phyloP scores from a whole-genome alignment of 768 basidiomycete species.

The Dioszegia aurantiaca region DNA sequence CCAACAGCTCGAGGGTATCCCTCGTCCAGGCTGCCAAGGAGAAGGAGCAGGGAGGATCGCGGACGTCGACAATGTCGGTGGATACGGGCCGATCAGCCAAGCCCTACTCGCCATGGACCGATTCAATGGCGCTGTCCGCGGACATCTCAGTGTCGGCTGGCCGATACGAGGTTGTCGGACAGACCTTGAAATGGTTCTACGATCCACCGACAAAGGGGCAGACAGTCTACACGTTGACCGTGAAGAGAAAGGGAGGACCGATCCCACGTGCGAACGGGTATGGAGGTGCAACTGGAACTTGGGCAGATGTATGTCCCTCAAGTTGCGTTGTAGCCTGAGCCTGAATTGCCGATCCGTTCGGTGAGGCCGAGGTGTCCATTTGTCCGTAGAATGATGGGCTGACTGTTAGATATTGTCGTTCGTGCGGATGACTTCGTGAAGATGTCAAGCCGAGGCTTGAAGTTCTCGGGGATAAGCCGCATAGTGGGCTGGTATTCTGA shows the following conservation, averaged over 20 bases:
- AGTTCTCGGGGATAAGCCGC: too few relatives aligned
- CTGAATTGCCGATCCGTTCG: background rate
- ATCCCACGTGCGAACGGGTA: slow-evolving; percentile 44
- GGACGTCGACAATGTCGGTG: background rate
- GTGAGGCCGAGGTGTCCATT: too few relatives aligned
- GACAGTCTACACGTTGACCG: slow-evolving; percentile 54
- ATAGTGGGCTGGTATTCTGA: too few relatives aligned
- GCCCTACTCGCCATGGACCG: background rate
- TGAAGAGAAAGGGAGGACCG: slow-evolving; percentile 56
- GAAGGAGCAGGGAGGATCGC: background rate
- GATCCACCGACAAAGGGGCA: slow-evolving; percentile 47
- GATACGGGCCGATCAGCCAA: background rate
- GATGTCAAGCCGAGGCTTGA: too few relatives aligned
- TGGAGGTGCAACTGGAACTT: slow-evolving; percentile 28
- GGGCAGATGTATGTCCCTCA: slow-evolving; percentile 45
- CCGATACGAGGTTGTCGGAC: slow-evolving; percentile 56
- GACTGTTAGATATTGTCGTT: too few relatives aligned
- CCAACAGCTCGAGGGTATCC: slow-evolving; percentile 1
- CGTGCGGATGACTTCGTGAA: too few relatives aligned
- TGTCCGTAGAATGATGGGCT: too few relatives aligned
- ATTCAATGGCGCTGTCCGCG: slow-evolving; percentile 25
- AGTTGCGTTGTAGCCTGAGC: slow-evolving; percentile 8
- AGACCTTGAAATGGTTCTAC: slow-evolving; percentile 61
- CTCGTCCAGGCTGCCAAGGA: background rate
- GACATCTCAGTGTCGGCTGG: slow-evolving; percentile 56